Evolutionary conservation across 2,329 filamentous ascomycete genomes (phyloP).

Genomic region (Colletotrichum abscissum): DNA sequence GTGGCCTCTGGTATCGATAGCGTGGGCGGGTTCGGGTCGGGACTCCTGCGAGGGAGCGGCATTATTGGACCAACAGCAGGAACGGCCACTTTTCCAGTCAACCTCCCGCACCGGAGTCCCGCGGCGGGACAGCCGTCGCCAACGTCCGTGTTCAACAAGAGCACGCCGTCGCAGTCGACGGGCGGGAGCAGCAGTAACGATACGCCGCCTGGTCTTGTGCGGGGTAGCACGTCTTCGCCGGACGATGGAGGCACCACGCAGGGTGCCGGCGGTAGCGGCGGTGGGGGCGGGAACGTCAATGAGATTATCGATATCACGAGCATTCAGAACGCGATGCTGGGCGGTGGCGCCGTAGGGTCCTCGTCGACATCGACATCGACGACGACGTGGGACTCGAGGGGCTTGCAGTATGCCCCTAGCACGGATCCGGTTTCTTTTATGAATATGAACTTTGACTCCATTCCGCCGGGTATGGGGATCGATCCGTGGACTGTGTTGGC

Average conservation of each 20-base stretch:
- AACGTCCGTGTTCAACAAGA: constrained; percentile 12
- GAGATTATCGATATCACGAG: constrained; percentile 31
- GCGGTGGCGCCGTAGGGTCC: neutral
- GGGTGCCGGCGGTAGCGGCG: neutral
- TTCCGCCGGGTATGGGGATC: constrained; percentile 12
- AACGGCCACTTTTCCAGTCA: neutral
- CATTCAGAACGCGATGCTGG: constrained; percentile 14
- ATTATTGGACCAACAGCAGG: neutral
- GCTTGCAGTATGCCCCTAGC: constrained; percentile 30
- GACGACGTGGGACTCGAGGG: constrained; percentile 29
- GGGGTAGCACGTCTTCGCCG: constrained; percentile 5
- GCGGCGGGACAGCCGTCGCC: constrained; percentile 7
- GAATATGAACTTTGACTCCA: constrained; percentile 1
- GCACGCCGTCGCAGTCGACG: constrained; percentile 27
- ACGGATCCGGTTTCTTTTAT: constrained; percentile 22
- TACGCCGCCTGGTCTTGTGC: constrained; percentile 3
- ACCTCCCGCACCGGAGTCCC: constrained; percentile 27
- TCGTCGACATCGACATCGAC: neutral
- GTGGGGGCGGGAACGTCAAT: neutral
- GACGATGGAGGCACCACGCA: neutral
- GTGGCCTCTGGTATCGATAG: neutral
- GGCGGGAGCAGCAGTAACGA: neutral
- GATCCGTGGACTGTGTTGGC: constrained; percentile 32
- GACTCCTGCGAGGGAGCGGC: constrained; percentile 13
- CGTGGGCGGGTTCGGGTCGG: constrained; percentile 12